Base-by-base conservation (phyloP, 1,284 basidiomycete species). In the Ustilago nuda region DNA sequence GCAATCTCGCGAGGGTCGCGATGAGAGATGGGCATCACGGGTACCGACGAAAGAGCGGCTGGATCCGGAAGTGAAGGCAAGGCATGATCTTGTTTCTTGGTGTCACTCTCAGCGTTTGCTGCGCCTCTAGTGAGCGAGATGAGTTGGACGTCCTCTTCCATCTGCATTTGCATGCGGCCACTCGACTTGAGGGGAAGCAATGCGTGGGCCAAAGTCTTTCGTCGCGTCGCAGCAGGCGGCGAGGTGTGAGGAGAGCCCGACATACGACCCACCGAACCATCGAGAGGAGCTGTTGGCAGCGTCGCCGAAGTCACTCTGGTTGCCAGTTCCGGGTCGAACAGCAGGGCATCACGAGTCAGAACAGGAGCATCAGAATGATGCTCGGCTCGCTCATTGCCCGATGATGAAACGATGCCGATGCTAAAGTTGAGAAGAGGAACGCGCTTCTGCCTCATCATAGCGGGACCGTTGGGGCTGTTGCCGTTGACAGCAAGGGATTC, bases 241-340 rank as follows among this genome's bases (percentile, higher is more conserved):
- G 66, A 69, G 19, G 37, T 54, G 41, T 56, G 61, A 27, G 46
- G 48, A n/a, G 62, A 58, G 19, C 57, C 36, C 13, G 46, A 17
- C 5, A 32, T 17, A 9, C 58, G 65, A 1, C 32, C 54, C 1
- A 48, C 54, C 27, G 61, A 45, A 5, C 39, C 55, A 7, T 62
- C 56, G 32, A 52, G 17, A 37, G 48, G 43, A 19, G 12, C 19
- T 7, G 39, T 23, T 5, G 55, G 19, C 27, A 30, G 41, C 2
- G 63, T 48, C 6, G 67, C 56, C 27, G 63, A 58, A 3, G 43
- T 46, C 19, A 66, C 66, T 11, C 62, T 41, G 1, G 63, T 61
- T n/a, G 69, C 69, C 32, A 76, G 56, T n/a, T 68, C 73, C 1
- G 73, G 73, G 30, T 76, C 73, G 35, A 76, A 76, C 15, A 72